Evolutionary conservation across 345 rosid genomes (phyloP), one percentile per base, ranked within the genome.

Genomic region (Turnera subulata): DNA sequence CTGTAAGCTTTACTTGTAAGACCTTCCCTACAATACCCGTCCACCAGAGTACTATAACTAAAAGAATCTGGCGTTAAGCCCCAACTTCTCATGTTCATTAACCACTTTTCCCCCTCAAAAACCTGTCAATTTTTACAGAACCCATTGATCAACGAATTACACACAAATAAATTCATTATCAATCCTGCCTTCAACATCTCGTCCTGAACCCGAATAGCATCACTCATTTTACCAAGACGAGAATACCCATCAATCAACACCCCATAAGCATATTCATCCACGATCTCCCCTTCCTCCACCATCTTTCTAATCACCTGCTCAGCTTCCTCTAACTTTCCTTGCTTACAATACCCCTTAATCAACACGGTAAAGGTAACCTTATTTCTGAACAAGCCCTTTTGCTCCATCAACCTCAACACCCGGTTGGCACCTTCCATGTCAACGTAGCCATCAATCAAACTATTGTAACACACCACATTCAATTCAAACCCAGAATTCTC

Each of bases 221-320:
- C 83, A 38, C 50, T 52, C 73, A 84, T 67, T 74, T 52, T 74
- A 71, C 90, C 85, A 62, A 55, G 43, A 33, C 68, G 82, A 73
- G 88, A 85, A 53, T 84, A 91, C 35, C 96, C 98, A 74, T 88
- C 85, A 26, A 88, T 65, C 83, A 91, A 71, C 29, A 79, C 82
- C 64, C 96, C 88, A 18, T 85, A 91, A 53, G 76, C 68, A 63
- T 56, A 73, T 64, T 81, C 90, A 81, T 91, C 92, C n/a, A 66
- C 73, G 46, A 73, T 58, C 50, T 64, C 58, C 49, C 56, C 58
- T 53, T 78, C 76, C 47, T 58, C 49, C 73, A 65, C 71, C n/a
- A 81, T 73, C 32, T 49, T 69, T 25, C 56, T 46, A 42, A 86
- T 61, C 73, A 82, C 64, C 25, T 64, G 71, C 59, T 79, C 83